phyloP scores from a whole-genome alignment of 768 basidiomycete species.

The Termitomyces sp. region DNA sequence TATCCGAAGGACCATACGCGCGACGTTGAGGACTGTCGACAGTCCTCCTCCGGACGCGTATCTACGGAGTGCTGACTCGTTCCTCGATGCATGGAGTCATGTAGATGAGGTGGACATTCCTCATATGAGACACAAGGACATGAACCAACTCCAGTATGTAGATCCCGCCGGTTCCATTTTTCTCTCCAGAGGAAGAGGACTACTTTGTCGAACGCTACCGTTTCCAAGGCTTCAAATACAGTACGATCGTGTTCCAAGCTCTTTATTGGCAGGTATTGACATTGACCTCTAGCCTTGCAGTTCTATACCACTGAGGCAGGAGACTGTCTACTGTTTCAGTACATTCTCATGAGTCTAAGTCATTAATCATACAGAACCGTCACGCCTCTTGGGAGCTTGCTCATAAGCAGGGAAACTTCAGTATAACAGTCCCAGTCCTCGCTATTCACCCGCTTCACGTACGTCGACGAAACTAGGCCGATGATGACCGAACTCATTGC shows the following conservation, averaged over 20 bases:
- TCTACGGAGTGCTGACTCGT: constrained; percentile 43
- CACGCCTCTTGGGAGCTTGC: constrained; percentile 31
- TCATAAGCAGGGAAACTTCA: constrained; percentile 39
- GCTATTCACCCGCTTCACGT: constrained; percentile 35
- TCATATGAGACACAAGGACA: too few species aligned
- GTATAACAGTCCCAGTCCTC: constrained; percentile 36
- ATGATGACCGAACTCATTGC: not conserved
- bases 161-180: constrained; percentile 60
- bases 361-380: constrained; percentile 29
- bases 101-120: constrained; percentile 31
- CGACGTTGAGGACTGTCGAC: constrained; percentile 43
- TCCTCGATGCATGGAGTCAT: constrained; percentile 46
- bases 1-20: constrained; percentile 51
- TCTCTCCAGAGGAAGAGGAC: constrained; percentile 56
- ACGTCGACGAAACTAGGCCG: not conserved
- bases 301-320: constrained; percentile 57
- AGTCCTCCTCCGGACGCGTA: constrained; percentile 54
- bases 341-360: not conserved
- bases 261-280: not conserved
- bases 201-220: constrained; percentile 63
- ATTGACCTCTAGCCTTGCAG: constrained; percentile 41
- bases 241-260: constrained; percentile 30
- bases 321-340: not conserved
- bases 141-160: constrained; percentile 14
- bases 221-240: constrained; percentile 52